A percentile compares a stretch with the other conserved stretches of the same genome.
phyloP scores from a whole-genome alignment of 2,329 filamentous ascomycete genomes.

The Aspergillus melleus region DNA sequence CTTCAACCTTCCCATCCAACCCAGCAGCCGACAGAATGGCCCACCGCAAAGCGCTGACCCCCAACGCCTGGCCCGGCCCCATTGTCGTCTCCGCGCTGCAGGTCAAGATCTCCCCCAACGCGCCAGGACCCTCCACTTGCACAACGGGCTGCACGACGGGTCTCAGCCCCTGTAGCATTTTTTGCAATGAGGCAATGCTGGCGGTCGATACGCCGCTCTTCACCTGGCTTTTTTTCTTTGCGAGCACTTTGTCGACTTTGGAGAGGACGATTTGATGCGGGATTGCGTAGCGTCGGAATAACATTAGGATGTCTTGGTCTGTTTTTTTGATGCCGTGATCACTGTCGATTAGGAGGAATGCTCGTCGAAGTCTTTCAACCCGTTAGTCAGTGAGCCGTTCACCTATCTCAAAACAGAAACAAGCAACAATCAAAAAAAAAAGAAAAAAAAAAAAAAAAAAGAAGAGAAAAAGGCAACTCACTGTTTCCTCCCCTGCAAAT shows the following conservation, averaged over 20 bases:
- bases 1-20: constrained; percentile 46
- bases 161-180: constrained; percentile 40
- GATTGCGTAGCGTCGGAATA: constrained; percentile 58
- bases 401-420: background rate
- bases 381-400: background rate
- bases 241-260: constrained; percentile 62
- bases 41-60: constrained; percentile 63
- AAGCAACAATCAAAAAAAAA: no score
- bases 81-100: constrained; percentile 55
- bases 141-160: constrained; percentile 46
- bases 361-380: constrained; percentile 51
- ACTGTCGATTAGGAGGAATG: constrained; percentile 66
- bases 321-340: constrained; percentile 63
- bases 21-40: constrained; percentile 64
- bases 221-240: constrained; percentile 31
- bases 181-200: constrained; percentile 37
- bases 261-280: constrained; percentile 66
- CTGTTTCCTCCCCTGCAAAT: constrained; percentile 62
- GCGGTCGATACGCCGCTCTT: constrained; percentile 31
- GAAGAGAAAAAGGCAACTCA: constrained; percentile 38
- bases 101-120: constrained; percentile 61
- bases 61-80: constrained; percentile 51
- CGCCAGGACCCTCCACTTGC: constrained; percentile 40
- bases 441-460: no score
- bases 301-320: constrained; percentile 58